Conservation (phyloP, 306 rosid species). For the Pyrus pyrifolia region DNA sequence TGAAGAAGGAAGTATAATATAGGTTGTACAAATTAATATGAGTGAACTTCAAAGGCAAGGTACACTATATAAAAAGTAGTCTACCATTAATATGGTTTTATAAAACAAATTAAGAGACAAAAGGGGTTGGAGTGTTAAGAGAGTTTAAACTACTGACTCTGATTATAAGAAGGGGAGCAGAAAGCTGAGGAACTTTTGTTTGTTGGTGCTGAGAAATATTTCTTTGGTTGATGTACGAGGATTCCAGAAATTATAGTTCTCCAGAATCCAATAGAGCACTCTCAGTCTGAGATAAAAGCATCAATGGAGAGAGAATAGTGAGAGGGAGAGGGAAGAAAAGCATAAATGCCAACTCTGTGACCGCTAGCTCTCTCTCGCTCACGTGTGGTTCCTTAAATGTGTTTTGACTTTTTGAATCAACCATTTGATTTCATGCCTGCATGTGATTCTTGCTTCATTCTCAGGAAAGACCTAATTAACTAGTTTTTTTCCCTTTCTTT, state of each 20-base stretch:
- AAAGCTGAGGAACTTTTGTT: not conserved
- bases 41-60: slow-evolving; percentile 83
- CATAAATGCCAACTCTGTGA: slow-evolving; percentile 36
- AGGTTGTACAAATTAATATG: slow-evolving; percentile 20
- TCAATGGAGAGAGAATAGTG: slow-evolving; percentile 11
- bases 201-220: slow-evolving; percentile 10
- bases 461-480: not conserved
- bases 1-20: slow-evolving; percentile 26
- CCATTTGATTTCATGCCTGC: slow-evolving; percentile 50
- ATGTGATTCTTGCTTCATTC: slow-evolving; percentile 49
- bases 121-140: not conserved
- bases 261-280: not conserved
- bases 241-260: slow-evolving; percentile 17
- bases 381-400: slow-evolving; percentile 79
- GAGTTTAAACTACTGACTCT: not conserved
- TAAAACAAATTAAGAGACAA: slow-evolving; percentile 19
- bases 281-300: not conserved
- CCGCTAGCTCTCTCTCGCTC: slow-evolving; percentile 46
- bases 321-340: not conserved
- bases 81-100: slow-evolving; percentile 27
- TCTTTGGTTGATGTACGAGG: slow-evolving; percentile 31
- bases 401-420: slow-evolving; percentile 67
- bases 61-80: slow-evolving; percentile 28
- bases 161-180: not conserved
- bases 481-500: not conserved